Evolutionary conservation across 2,329 filamentous ascomycete species (phyloP).

Genomic region (Cylindrodendrum hubeiense): DNA sequence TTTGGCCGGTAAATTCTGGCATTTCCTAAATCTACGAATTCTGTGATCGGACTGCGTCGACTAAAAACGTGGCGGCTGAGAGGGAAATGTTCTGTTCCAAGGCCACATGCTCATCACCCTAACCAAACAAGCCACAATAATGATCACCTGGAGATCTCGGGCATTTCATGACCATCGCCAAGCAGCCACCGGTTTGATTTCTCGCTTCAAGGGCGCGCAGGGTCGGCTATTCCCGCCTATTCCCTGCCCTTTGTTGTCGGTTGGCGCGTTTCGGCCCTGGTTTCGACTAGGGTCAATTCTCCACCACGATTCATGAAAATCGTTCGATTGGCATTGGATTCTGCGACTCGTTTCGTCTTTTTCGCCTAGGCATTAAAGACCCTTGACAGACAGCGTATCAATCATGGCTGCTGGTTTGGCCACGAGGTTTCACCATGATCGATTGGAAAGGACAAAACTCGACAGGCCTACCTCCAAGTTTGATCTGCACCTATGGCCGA

Average conservation of each 20-base stretch:
- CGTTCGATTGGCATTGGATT: conserved; percentile 9
- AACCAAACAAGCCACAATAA: conserved; percentile 1
- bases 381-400: not conserved
- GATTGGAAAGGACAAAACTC: not conserved
- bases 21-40: not conserved
- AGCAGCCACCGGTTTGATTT: conserved; percentile 3
- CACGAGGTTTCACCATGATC: conserved; percentile 5
- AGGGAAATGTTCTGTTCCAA: not conserved
- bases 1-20: not conserved
- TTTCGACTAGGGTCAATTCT: conserved; percentile 5
- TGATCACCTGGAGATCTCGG: conserved; percentile 2
- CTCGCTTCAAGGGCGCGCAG: not conserved
- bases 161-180: conserved; percentile 8
- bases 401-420: not conserved
- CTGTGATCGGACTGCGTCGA: not conserved
- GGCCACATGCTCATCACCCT: not conserved
- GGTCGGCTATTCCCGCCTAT: conserved; percentile 10
- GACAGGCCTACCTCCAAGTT: not conserved
- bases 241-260: not conserved
- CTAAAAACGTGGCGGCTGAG: not conserved
- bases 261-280: conserved; percentile 7
- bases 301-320: conserved; percentile 10
- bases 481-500: conserved; percentile 9
- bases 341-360: conserved; percentile 10
- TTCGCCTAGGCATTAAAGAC: not conserved